These are phyloP conservation scores for Blastobotrys attinorum DNA, from an alignment of 805 yeast species.

Conservation along the genomic window DNA sequence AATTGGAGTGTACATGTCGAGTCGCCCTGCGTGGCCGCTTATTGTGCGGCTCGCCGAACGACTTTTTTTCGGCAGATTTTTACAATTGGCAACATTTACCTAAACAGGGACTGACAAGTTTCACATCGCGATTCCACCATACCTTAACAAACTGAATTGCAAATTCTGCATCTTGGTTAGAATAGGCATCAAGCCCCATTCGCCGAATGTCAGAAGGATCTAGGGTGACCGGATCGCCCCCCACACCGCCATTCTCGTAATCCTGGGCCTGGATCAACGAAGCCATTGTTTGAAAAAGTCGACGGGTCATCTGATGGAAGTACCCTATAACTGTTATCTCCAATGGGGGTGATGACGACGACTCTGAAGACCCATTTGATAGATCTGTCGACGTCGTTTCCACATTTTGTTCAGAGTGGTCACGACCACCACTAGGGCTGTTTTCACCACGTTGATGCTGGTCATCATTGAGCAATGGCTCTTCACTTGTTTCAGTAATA, in stretches of 20 bases:
- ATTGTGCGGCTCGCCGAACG: no score
- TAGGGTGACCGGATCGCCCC: conserved; percentile 22
- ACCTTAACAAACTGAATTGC: conserved; percentile 33
- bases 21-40: no score
- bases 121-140: conserved; percentile 31
- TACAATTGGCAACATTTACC: no score
- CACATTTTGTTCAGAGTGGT: conserved; percentile 2
- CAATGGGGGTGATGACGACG: conserved; percentile 4
- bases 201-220: conserved; percentile 42
- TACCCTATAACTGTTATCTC: conserved; percentile 38
- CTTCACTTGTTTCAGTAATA: no score
- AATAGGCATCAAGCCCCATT: conserved; percentile 54
- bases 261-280: conserved; percentile 32
- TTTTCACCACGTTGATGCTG: conserved; percentile 7
- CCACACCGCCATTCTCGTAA: conserved; percentile 3
- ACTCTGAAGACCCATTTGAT: background rate
- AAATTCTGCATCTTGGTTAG: conserved; percentile 39
- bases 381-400: background rate
- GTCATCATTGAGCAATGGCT: background rate
- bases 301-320: conserved; percentile 42
- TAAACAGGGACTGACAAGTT: no score
- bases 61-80: no score
- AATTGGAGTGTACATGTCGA: no score
- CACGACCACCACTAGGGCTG: no score
- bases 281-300: conserved; percentile 34